Percentiles rank a stretch among this genome's conserved stretches.
Evolutionary conservation across 1,284 basidiomycete species (phyloP).

Genomic region (Marasmius fiardii): DNA sequence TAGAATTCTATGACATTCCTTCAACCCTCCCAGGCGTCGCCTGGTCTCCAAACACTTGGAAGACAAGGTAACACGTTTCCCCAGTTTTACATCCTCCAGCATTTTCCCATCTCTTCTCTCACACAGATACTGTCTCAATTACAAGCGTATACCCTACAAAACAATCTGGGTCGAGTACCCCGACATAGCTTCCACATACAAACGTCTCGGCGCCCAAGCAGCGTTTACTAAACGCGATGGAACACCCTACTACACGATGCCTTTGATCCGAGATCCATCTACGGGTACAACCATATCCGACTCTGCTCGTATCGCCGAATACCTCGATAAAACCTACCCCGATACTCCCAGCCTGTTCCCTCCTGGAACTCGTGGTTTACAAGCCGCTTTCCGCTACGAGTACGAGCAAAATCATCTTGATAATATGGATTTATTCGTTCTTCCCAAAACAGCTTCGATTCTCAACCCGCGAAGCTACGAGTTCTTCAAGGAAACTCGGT

Average conservation of each 20-base stretch:
- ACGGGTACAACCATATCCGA: constrained; percentile 24
- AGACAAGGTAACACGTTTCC: constrained; percentile 20
- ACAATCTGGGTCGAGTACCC: constrained; percentile 40
- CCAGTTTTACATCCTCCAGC: neutral
- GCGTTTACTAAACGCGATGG: constrained; percentile 25
- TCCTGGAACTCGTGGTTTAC: constrained; percentile 16
- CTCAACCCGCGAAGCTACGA: neutral
- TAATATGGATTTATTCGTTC: neutral
- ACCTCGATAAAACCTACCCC: constrained; percentile 35
- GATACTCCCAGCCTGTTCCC: constrained; percentile 24
- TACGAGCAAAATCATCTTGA: constrained; percentile 4
- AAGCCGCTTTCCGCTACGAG: constrained; percentile 22
- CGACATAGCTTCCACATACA: constrained; percentile 32
- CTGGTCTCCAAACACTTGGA: constrained; percentile 23
- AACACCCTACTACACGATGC: constrained; percentile 30
- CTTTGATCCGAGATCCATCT: constrained; percentile 31
- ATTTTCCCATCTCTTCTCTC: neutral
- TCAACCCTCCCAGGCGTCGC: constrained; percentile 12
- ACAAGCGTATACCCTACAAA: constrained; percentile 36
- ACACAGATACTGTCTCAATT: constrained; percentile 33
- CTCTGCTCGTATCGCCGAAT: constrained; percentile 27
- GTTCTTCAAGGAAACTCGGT: neutral
- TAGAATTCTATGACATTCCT: constrained; percentile 22
- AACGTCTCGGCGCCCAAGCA: constrained; percentile 28
- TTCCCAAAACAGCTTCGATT: neutral